phyloP scores from a whole-genome alignment of 1,139 yeast genomes.

The Eremothecium coryli region DNA sequence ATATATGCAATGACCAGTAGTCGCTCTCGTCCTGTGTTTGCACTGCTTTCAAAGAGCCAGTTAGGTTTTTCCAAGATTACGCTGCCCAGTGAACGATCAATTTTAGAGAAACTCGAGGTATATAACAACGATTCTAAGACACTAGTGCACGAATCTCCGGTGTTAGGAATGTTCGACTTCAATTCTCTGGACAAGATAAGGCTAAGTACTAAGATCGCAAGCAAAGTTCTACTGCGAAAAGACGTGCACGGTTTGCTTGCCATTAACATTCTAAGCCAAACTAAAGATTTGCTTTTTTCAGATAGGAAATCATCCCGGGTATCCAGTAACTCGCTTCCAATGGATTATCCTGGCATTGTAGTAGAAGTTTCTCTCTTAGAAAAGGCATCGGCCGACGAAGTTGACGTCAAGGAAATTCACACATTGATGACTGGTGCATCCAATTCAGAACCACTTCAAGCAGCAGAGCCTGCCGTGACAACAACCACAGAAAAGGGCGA shows the following conservation, averaged over 20 bases:
- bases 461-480: not conserved
- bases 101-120: slow-evolving; percentile 44
- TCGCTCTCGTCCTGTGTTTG: slow-evolving; percentile 25
- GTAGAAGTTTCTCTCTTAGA: slow-evolving; percentile 57
- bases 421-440: slow-evolving; percentile 16
- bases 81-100: slow-evolving; percentile 55
- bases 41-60: slow-evolving; percentile 51
- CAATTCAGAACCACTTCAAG: not conserved
- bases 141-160: slow-evolving; percentile 27
- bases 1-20: slow-evolving; percentile 38
- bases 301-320: slow-evolving; percentile 10
- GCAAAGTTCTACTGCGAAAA: slow-evolving; percentile 50
- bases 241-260: slow-evolving; percentile 45
- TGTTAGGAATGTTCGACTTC: slow-evolving; percentile 42
- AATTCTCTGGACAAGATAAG: slow-evolving; percentile 44
- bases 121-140: slow-evolving; percentile 21
- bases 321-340: slow-evolving; percentile 21
- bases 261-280: slow-evolving; percentile 31
- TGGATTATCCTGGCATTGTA: slow-evolving; percentile 48
- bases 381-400: slow-evolving; percentile 25
- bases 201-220: slow-evolving; percentile 47
- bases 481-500: not conserved
- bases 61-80: slow-evolving; percentile 62
- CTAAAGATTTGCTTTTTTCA: slow-evolving; percentile 23
- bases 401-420: slow-evolving; percentile 20